Evolutionary conservation across 1,284 basidiomycete species (phyloP).

Genomic region (Kalmanozyma brasiliensis): DNA sequence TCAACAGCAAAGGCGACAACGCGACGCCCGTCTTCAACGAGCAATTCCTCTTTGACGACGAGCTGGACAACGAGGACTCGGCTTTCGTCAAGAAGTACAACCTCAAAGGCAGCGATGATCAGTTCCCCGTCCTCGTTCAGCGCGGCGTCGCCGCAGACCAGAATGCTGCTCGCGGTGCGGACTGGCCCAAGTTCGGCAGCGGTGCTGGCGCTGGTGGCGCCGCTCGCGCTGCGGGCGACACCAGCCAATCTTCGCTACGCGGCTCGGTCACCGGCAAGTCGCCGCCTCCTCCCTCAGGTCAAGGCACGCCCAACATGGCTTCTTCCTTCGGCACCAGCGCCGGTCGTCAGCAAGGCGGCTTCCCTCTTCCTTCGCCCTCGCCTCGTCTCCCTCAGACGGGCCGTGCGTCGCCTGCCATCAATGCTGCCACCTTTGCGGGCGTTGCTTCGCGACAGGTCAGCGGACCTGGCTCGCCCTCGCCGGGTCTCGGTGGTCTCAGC

Average conservation of each 20-base stretch:
- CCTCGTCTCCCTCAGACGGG: slow-evolving; percentile 41
- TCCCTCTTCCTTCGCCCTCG: slow-evolving; percentile 43
- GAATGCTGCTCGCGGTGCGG: slow-evolving; percentile 78
- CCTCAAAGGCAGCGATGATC: slow-evolving; percentile 68
- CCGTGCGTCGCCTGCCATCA: slow-evolving; percentile 44
- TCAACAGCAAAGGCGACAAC: slow-evolving; percentile 14
- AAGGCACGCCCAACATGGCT: slow-evolving; percentile 39
- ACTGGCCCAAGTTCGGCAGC: slow-evolving; percentile 89
- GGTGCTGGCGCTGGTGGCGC: slow-evolving; percentile 56
- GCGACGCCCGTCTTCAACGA: slow-evolving; percentile 63
- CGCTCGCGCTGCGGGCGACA: slow-evolving; percentile 12
- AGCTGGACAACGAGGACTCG: slow-evolving; percentile 65
- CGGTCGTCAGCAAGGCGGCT: slow-evolving; percentile 29
- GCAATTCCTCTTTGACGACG: slow-evolving; percentile 65
- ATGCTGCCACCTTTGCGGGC: slow-evolving; percentile 28
- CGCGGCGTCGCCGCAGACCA: slow-evolving; percentile 7
- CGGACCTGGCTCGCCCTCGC: slow-evolving; percentile 39
- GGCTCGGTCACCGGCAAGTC: slow-evolving; percentile 59
- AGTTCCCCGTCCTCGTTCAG: slow-evolving; percentile 74
- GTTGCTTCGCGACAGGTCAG: slow-evolving; percentile 39
- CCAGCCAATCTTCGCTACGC: slow-evolving; percentile 20
- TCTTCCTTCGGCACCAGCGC: slow-evolving; percentile 41
- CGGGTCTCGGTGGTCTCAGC: slow-evolving; percentile 31
- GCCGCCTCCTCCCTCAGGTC: slow-evolving; percentile 71
- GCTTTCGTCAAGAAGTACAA: slow-evolving; percentile 67